phyloP scores from a whole-genome alignment of 163 green algal species.

The Dunaliella salina region DNA sequence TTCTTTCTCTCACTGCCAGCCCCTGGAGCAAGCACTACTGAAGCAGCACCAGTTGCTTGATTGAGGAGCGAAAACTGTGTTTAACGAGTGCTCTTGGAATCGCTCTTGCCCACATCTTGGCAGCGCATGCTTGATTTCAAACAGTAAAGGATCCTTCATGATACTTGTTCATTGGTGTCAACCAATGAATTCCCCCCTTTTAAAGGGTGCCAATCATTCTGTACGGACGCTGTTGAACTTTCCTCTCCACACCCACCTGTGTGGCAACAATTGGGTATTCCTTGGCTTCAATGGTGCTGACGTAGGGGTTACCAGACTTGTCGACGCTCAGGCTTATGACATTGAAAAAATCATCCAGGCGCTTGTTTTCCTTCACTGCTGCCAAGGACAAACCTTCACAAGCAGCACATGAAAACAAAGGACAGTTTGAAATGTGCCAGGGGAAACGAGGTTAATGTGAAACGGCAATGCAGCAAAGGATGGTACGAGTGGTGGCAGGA shows the following conservation, averaged over 20 bases:
- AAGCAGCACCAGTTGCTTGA: no score
- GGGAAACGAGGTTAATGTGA: no score
- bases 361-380: slow-evolving; percentile 55
- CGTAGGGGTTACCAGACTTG: slow-evolving; percentile 57
- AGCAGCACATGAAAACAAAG: no score
- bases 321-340: slow-evolving; percentile 54
- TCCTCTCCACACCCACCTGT: slow-evolving; percentile 12
- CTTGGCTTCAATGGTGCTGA: slow-evolving; percentile 60
- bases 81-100: no score
- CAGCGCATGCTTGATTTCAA: not conserved
- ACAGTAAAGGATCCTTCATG: not conserved
- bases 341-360: slow-evolving; percentile 62
- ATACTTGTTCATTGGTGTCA: not conserved
- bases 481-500: no score
- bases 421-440: no score
- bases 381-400: slow-evolving; percentile 58
- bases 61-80: no score
- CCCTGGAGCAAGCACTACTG: no score
- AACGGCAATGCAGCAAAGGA: no score
- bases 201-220: not conserved
- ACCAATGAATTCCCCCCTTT: not conserved
- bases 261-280: slow-evolving; percentile 69
- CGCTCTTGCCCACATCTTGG: no score
- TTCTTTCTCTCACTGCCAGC: no score
- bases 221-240: not conserved